Percentiles rank a stretch among this genome's conserved stretches.
phyloP scores from a whole-genome alignment of 139 green algal genomes.

The Auxenochlorella pyrenoidosa region DNA sequence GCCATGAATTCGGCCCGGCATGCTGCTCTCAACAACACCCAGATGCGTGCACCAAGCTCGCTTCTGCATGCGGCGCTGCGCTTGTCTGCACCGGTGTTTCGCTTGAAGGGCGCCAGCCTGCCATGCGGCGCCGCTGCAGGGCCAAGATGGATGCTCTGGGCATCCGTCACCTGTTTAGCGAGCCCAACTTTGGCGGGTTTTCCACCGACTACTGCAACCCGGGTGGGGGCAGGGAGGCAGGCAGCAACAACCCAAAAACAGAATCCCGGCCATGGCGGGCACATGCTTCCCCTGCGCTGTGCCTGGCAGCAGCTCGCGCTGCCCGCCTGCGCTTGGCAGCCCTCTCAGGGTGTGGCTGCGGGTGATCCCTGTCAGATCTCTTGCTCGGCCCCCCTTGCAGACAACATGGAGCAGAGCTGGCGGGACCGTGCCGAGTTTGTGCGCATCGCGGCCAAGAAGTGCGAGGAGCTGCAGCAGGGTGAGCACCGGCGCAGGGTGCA shows the following conservation, averaged over 20 bases:
- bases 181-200: slow-evolving; percentile 90
- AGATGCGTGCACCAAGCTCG: neutral
- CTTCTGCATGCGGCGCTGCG: neutral
- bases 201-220: slow-evolving; percentile 73
- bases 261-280: too few relatives aligned
- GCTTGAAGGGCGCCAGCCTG: too few relatives aligned
- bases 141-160: slow-evolving; percentile 84
- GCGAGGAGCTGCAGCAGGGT: slow-evolving; percentile 47
- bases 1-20: neutral
- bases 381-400: neutral
- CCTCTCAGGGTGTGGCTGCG: too few relatives aligned
- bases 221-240: slow-evolving; percentile 9
- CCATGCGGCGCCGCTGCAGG: slow-evolving; percentile 51
- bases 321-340: too few relatives aligned
- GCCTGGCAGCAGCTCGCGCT: too few relatives aligned
- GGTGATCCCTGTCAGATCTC: too few relatives aligned
- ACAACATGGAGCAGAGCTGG: slow-evolving; percentile 80
- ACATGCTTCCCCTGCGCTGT: too few relatives aligned
- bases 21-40: neutral
- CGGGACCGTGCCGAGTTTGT: slow-evolving; percentile 88
- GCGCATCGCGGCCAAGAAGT: slow-evolving; percentile 67
- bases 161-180: slow-evolving; percentile 78
- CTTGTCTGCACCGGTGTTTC: too few relatives aligned
- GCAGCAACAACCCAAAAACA: too few relatives aligned
- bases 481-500: neutral